phyloP scores from a whole-genome alignment of 495 filamentous ascomycete species.

The Antarctomyces pellizariae region DNA sequence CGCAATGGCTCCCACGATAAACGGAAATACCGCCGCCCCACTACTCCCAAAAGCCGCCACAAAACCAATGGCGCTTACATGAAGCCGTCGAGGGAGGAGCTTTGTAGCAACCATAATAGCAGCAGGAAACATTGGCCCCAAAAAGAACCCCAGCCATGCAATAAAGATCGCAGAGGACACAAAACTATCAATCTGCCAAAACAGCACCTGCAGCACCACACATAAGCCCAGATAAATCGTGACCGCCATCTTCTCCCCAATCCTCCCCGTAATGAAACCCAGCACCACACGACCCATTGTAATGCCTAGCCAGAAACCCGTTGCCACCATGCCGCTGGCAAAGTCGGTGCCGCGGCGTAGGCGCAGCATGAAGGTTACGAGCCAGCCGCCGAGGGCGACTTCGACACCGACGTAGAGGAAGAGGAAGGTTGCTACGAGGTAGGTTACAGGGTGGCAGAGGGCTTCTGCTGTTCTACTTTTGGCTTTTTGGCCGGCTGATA shows the following conservation, averaged over 20 bases:
- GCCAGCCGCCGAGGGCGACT: slow-evolving; percentile 70
- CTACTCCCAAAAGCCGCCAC: slow-evolving; percentile 59
- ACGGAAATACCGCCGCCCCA: slow-evolving; percentile 63
- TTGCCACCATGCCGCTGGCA: slow-evolving; percentile 52
- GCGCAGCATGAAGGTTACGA: slow-evolving; percentile 63
- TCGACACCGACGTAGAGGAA: slow-evolving; percentile 69
- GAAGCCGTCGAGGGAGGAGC: slow-evolving; percentile 50
- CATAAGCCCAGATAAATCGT: slow-evolving; percentile 35
- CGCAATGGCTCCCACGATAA: slow-evolving; percentile 65
- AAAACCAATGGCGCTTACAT: slow-evolving; percentile 67
- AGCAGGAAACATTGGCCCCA: slow-evolving; percentile 65
- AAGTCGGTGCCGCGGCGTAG: slow-evolving; percentile 49
- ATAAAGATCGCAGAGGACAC: slow-evolving; percentile 52
- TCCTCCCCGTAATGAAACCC: slow-evolving; percentile 37
- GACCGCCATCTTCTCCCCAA: slow-evolving; percentile 51
- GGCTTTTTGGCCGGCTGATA: slow-evolving; percentile 8
- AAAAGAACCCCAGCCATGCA: slow-evolving; percentile 48
- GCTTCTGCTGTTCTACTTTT: slow-evolving; percentile 30
- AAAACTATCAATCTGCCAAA: slow-evolving; percentile 65
- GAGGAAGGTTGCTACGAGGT: slow-evolving; percentile 55
- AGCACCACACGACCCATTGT: slow-evolving; percentile 52
- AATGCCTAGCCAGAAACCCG: slow-evolving; percentile 70
- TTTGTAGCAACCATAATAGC: slow-evolving; percentile 63
- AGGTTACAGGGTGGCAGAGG: slow-evolving; percentile 36
- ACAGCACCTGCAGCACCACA: slow-evolving; percentile 47